A percentile compares a stretch with the other conserved stretches of the same genome.
Evolutionary conservation across 1,139 yeast species (phyloP).

Genomic region (Sugiyamaella paludigena): DNA sequence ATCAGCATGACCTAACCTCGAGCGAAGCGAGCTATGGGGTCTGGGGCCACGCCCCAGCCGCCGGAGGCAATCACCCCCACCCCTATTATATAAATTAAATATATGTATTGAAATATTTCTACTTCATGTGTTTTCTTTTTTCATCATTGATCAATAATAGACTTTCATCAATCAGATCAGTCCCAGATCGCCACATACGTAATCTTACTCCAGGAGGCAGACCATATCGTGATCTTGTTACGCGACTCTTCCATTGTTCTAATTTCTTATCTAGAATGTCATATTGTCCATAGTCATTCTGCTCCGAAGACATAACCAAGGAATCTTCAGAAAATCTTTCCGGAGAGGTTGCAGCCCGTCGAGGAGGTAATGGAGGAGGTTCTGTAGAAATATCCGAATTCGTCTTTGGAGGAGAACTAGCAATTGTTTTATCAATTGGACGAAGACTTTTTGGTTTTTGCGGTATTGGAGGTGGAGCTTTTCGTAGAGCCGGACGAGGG

Average conservation of each 20-base stretch:
- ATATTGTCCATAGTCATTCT: slow-evolving; percentile 29
- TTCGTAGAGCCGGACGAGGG: slow-evolving; percentile 24
- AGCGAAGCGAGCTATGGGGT: not conserved
- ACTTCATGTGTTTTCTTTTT: not conserved
- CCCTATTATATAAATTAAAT: not conserved
- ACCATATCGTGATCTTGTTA: slow-evolving; percentile 36
- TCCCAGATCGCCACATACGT: slow-evolving; percentile 39
- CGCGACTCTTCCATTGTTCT: slow-evolving; percentile 46
- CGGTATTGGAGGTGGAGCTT: slow-evolving; percentile 30
- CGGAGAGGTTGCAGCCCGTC: slow-evolving; percentile 8
- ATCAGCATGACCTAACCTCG: not conserved
- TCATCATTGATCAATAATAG: slow-evolving; percentile 3
- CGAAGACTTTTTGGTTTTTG: slow-evolving; percentile 13
- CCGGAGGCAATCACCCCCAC: slow-evolving; percentile 1
- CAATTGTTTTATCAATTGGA: slow-evolving; percentile 12
- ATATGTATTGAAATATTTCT: not conserved
- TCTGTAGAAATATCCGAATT: slow-evolving; percentile 4
- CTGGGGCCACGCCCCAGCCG: not conserved
- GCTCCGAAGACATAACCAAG: slow-evolving; percentile 29
- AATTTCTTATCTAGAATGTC: slow-evolving; percentile 41
- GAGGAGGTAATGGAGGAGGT: slow-evolving; percentile 15
- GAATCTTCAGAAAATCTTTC: slow-evolving; percentile 18
- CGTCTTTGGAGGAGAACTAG: slow-evolving; percentile 17
- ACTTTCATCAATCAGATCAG: slow-evolving; percentile 34
- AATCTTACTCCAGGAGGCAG: slow-evolving; percentile 35